Percentiles rank a stretch among this genome's conserved stretches.
These are phyloP conservation scores for Dryas drummondii DNA, from an alignment of 306 rosid genomes.

Conservation along the genomic window DNA sequence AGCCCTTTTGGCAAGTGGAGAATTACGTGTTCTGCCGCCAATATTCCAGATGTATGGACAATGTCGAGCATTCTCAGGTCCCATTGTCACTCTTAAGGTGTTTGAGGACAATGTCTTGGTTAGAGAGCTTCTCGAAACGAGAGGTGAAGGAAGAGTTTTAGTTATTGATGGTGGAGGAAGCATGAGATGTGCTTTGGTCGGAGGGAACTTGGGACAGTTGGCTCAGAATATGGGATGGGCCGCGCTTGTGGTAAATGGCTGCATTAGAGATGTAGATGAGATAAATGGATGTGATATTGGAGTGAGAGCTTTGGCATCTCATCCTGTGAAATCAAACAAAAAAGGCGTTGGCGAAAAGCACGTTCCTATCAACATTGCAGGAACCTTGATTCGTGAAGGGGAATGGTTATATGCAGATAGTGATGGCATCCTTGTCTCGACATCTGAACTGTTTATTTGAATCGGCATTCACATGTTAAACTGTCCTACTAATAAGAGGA, in stretches of 20 bases:
- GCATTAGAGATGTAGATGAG: conserved; percentile 88
- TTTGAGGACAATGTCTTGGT: conserved; percentile 77
- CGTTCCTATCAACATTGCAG: conserved; percentile 47
- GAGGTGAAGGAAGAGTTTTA: conserved; percentile 58
- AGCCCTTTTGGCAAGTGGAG: conserved; percentile 39
- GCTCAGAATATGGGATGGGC: conserved; percentile 66
- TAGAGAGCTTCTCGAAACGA: conserved; percentile 54
- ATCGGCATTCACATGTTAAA: background rate
- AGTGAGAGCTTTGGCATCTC: conserved; percentile 69
- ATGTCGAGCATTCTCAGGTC: conserved; percentile 51
- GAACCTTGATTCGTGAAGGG: conserved; percentile 56
- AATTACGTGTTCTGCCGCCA: conserved; percentile 50
- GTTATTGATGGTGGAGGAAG: conserved; percentile 55
- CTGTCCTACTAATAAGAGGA: background rate
- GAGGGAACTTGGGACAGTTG: conserved; percentile 51
- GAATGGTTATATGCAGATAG: conserved; percentile 85
- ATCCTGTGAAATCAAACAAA: conserved; percentile 61
- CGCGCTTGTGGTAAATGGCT: conserved; percentile 78
- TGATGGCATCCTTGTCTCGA: conserved; percentile 29
- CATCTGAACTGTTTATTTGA: conserved; percentile 15
- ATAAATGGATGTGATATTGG: conserved; percentile 68
- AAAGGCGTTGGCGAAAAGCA: conserved; percentile 37
- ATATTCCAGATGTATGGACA: conserved; percentile 55
- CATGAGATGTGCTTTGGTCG: conserved; percentile 51
- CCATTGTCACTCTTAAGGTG: conserved; percentile 57